Conservation (phyloP, 2,329 filamentous ascomycete genomes). For the Fusarium sp. region DNA sequence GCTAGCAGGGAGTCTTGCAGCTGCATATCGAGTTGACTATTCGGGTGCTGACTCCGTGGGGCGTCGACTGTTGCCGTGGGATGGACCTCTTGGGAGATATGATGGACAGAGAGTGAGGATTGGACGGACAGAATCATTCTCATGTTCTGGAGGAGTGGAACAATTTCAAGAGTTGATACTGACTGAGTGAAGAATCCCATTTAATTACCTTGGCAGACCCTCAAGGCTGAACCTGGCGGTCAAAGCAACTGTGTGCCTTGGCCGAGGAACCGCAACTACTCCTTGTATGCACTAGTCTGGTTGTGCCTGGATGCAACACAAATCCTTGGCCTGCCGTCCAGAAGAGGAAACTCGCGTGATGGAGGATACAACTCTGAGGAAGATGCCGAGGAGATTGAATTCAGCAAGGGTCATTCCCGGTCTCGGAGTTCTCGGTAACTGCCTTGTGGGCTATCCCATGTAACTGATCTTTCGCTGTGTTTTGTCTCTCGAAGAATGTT, state of each 20-base stretch:
- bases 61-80: background rate
- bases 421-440: background rate
- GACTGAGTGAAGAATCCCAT: background rate
- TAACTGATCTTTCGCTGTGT: background rate
- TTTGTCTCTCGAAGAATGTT: background rate
- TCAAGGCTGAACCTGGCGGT: background rate
- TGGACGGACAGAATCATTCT: background rate
- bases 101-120: background rate
- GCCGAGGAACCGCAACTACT: background rate
- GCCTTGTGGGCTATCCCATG: background rate
- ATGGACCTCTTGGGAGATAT: background rate
- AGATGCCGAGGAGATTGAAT: background rate
- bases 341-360: background rate
- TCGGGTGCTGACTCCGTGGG: background rate
- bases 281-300: background rate
- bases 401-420: background rate
- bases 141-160: background rate
- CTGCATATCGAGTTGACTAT: background rate
- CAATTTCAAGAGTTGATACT: background rate
- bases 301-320: background rate
- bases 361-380: background rate
- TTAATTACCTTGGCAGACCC: background rate
- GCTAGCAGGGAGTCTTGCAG: background rate
- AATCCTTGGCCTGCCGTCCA: background rate
- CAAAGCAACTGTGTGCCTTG: background rate